A percentile compares a stretch with the other conserved stretches of the same genome.
phyloP scores from a whole-genome alignment of 2,329 filamentous ascomycete species.

The Fusarium papillatum region DNA sequence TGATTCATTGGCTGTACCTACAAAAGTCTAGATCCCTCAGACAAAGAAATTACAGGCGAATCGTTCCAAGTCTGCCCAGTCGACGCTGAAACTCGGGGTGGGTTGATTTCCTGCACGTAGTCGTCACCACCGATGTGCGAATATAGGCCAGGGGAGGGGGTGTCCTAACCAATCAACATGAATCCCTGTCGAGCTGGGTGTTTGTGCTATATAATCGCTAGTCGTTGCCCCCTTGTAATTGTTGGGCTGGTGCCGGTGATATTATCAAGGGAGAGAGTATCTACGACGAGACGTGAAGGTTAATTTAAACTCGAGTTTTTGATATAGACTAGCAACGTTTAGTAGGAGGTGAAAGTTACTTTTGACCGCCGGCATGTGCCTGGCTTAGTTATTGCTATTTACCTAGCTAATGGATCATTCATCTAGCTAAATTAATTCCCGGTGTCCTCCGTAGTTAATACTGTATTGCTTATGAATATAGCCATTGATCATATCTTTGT shows the following conservation, averaged over 20 bases:
- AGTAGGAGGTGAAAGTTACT: not conserved
- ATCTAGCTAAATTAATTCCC: not conserved
- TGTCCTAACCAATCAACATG: not conserved
- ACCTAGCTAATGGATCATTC: not conserved
- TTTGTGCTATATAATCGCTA: not conserved
- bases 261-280: not conserved
- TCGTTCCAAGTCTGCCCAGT: conserved; percentile 2
- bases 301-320: not conserved
- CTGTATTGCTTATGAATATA: not conserved
- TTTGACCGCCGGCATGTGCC: not conserved
- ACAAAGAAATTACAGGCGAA: conserved; percentile 4
- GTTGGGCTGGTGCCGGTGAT: not conserved
- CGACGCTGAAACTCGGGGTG: not conserved
- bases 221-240: not conserved
- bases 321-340: not conserved
- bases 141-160: not conserved
- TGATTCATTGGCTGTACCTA: not conserved
- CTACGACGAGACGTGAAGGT: not conserved
- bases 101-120: not conserved
- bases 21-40: not conserved
- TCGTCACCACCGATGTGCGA: not conserved
- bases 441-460: not conserved
- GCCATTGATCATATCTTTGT: not conserved
- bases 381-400: not conserved
- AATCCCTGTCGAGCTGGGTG: not conserved